Evolutionary conservation across 345 rosid species (phyloP), one percentile per base, ranked within the genome.

Genomic region (Eucalyptus tenuipes): DNA sequence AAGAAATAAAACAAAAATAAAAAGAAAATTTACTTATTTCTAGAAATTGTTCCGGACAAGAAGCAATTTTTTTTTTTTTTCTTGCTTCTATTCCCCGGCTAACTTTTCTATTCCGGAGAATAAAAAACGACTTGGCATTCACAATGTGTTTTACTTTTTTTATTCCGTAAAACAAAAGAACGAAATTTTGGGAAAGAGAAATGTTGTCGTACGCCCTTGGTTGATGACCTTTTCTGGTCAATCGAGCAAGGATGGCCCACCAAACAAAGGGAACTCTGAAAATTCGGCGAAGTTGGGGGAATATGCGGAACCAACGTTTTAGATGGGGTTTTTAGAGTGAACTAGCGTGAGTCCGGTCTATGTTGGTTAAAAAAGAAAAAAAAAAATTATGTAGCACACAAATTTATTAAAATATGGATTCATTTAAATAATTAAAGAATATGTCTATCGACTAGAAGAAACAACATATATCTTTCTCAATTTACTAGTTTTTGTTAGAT

Each of bases 341-440:
- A 59, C 15, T 27, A 59, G 31, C 7, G 4, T 5, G 8, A 12
- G 4, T 15, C n/a, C 16, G 0, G 0, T 3, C 37, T 64, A 14
- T n/a, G 4, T 13, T 29, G 71, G 8, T 61, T 12, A 61, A 13
- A 25, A 25, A 8, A 29, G 5, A 27, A 13, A 22, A 24, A 10
- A 25, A 14, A 64, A 61, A 6, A 15, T 61, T 61, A 25, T 13
- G 18, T n/a, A 15, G 10, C 37, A n/a, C 75, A 7, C 75, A 7
- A n/a, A n/a, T n/a, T 64, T 64, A n/a, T 64, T n/a, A 64, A 64
- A 64, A 29, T n/a, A 6, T n/a, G 31, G 37, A n/a, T n/a, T 64
- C 1, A 64, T 13, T 64, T 64, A 27, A 27, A 64, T 64, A 14
- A 64, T 64, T 64, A n/a, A 64, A n/a, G 71, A n/a, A 64, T 29